phyloP scores from a whole-genome alignment of 768 basidiomycete genomes.

The Russula dissimulans region DNA sequence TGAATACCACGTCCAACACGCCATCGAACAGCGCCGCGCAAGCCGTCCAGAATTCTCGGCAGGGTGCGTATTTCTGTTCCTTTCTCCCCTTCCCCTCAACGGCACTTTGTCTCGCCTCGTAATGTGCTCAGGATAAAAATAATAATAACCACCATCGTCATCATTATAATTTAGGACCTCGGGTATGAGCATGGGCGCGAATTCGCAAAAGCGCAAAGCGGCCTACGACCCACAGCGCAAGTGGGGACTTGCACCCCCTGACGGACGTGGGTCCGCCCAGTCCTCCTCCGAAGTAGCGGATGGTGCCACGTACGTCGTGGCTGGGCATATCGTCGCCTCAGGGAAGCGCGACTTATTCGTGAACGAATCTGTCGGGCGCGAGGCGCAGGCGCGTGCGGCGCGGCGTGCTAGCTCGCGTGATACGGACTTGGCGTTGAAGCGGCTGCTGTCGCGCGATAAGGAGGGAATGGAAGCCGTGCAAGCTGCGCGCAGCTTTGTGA shows the following conservation, averaged over 20 bases:
- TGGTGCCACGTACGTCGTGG: constrained; percentile 70
- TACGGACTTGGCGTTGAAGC: constrained; percentile 51
- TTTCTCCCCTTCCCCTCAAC: background rate
- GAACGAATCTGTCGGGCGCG: constrained; percentile 67
- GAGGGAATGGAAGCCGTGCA: constrained; percentile 59
- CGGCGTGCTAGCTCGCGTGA: constrained; percentile 49
- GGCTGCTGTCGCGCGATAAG: constrained; percentile 53
- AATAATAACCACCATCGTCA: background rate
- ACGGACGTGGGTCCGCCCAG: constrained; percentile 20
- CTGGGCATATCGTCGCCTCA: constrained; percentile 65
- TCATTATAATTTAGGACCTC: constrained; percentile 45
- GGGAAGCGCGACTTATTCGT: constrained; percentile 38
- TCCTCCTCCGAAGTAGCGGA: constrained; percentile 21
- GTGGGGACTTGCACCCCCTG: constrained; percentile 62
- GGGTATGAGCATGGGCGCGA: constrained; percentile 41
- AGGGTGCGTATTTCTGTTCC: constrained; percentile 46
- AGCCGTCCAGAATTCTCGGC: constrained; percentile 78
- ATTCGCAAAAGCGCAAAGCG: constrained; percentile 29
- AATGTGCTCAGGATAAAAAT: background rate
- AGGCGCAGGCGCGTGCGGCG: constrained; percentile 68
- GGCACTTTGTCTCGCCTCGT: background rate
- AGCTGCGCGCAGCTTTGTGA: constrained; percentile 44
- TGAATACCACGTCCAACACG: constrained; percentile 83
- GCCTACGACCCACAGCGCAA: constrained; percentile 62
- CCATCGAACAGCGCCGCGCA: constrained; percentile 65